Percentiles rank a stretch among this genome's conserved stretches.
Evolutionary conservation across 2,329 filamentous ascomycete species (phyloP).

Genomic region (Ophiognomonia clavigignenti-juglandacearum): DNA sequence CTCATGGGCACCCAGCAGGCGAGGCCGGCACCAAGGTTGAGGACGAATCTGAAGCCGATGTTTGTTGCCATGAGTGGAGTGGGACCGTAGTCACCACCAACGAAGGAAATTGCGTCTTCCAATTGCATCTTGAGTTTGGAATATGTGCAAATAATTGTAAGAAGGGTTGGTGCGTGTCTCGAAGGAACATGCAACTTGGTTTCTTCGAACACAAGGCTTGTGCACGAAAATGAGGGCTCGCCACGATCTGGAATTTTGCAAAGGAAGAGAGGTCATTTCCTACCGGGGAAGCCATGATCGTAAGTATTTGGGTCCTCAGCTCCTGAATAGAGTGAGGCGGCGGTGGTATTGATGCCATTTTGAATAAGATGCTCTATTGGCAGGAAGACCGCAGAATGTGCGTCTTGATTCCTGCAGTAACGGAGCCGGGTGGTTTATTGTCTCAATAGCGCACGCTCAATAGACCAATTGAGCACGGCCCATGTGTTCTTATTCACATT

Average conservation of each 20-base stretch:
- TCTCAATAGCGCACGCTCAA: conserved; percentile 1
- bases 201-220: not conserved
- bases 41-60: conserved; percentile 41
- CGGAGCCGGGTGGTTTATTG: conserved; percentile 3
- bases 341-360: not conserved
- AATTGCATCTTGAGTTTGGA: conserved; percentile 30
- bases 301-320: not conserved
- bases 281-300: not conserved
- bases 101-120: conserved; percentile 6
- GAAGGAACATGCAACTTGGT: not conserved
- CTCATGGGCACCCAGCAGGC: conserved; percentile 47
- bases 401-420: not conserved
- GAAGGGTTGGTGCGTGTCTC: not conserved
- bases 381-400: no score
- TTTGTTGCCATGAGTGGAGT: conserved; percentile 34
- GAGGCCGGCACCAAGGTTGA: conserved; percentile 40
- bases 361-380: conserved; percentile 3
- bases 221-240: not conserved
- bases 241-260: not conserved
- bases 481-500: not conserved
- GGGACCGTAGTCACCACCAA: conserved; percentile 10
- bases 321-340: not conserved
- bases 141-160: conserved; percentile 28
- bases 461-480: not conserved
- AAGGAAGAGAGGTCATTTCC: not conserved